phyloP scores from a whole-genome alignment of 176 grass and related monocot genomes.

The Aegilops sharonensis region DNA sequence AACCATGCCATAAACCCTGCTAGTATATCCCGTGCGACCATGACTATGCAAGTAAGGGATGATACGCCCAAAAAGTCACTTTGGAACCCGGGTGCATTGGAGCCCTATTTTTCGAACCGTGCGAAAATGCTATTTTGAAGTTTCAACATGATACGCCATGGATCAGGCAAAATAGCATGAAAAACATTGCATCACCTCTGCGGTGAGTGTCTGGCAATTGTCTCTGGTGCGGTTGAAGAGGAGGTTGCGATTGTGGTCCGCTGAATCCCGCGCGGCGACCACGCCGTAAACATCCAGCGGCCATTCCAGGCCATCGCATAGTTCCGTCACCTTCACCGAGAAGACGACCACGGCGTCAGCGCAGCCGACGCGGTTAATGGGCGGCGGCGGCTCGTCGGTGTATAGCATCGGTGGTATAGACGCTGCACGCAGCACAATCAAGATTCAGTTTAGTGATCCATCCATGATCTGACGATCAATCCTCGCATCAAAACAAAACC shows the following conservation, averaged over 20 bases:
- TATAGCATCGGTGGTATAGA: background rate
- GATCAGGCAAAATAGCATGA: background rate
- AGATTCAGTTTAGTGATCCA: background rate
- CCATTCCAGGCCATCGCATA: background rate
- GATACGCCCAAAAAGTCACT: no score
- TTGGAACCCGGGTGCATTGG: no score
- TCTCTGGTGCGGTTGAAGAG: slow-evolving; percentile 9
- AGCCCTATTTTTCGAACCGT: no score
- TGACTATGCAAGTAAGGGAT: no score
- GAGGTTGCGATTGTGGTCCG: background rate
- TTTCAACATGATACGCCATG: no score
- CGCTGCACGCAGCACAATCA: background rate
- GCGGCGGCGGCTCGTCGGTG: background rate
- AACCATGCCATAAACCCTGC: background rate
- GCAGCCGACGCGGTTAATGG: background rate
- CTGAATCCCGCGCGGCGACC: background rate
- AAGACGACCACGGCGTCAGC: background rate
- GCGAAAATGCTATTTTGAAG: no score
- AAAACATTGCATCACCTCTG: background rate
- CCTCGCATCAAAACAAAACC: background rate
- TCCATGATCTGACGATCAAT: background rate
- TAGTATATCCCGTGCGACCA: no score
- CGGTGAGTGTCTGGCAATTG: background rate
- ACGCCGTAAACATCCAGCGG: background rate
- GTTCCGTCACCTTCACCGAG: background rate